phyloP scores from a whole-genome alignment of 2,329 filamentous ascomycete genomes.

The Nemania sp. region DNA sequence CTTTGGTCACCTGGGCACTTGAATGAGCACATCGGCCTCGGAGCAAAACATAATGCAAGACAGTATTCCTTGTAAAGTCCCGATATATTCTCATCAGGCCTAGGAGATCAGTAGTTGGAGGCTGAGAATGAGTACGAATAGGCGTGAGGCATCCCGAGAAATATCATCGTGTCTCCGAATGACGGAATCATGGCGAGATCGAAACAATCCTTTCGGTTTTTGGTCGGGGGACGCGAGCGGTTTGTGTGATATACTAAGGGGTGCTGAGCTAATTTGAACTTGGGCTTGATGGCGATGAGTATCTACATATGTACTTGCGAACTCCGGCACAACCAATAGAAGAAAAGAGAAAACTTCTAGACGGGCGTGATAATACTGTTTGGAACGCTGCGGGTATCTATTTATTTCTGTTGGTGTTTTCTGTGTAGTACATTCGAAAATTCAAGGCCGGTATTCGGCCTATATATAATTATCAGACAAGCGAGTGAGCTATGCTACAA shows the following conservation, averaged over 20 bases:
- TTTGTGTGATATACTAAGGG: not conserved
- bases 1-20: not conserved
- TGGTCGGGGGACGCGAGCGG: not conserved
- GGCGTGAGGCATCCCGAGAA: not conserved
- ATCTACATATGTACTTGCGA: not conserved
- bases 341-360: not conserved
- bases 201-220: not conserved
- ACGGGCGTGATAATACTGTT: not conserved
- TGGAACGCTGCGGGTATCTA: not conserved
- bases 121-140: not conserved
- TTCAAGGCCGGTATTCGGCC: not conserved
- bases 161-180: not conserved
- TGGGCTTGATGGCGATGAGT: not conserved
- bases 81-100: not conserved
- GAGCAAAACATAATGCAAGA: not conserved
- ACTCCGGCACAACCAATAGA: not conserved
- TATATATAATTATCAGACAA: not conserved
- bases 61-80: slow-evolving; percentile 1
- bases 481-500: not conserved
- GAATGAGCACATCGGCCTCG: not conserved
- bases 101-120: too few species aligned
- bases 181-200: not conserved
- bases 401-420: not conserved
- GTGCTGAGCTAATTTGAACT: not conserved
- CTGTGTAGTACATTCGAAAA: not conserved